Evolutionary conservation across 257 asterid genomes (phyloP).

Genomic region (Solanum lycopersicoides): DNA sequence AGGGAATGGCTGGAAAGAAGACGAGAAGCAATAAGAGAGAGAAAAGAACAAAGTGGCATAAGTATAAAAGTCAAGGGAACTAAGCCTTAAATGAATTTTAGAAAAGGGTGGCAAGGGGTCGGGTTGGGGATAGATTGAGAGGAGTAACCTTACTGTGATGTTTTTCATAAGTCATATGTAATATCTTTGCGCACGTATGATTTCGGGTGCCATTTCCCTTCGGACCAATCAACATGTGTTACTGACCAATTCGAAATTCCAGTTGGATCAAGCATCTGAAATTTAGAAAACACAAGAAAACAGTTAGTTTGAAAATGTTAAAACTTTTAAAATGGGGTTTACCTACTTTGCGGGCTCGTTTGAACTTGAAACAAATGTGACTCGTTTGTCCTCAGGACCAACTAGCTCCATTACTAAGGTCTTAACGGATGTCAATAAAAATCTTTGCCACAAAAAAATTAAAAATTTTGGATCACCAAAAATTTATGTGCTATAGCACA

Average conservation of each 20-base stretch:
- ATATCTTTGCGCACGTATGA: conserved; percentile 60
- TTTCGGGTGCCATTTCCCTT: conserved; percentile 17
- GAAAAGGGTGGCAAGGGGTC: neutral
- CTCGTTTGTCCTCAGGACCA: too few relatives aligned
- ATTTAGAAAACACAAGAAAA: neutral
- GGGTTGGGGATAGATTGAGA: neutral
- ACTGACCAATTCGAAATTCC: conserved; percentile 13
- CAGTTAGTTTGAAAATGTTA: neutral
- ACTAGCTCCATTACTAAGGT: too few relatives aligned
- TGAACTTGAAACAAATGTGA: too few relatives aligned
- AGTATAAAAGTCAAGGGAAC: neutral
- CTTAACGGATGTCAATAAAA: too few relatives aligned
- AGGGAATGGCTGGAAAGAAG: neutral
- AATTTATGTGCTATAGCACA: too few relatives aligned
- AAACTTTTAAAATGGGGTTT: too few relatives aligned
- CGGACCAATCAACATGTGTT: conserved; percentile 15
- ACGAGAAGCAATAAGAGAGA: neutral
- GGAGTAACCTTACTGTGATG: conserved; percentile 45
- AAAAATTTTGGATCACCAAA: too few relatives aligned
- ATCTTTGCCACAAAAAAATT: accelerated
- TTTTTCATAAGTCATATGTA: conserved; percentile 50
- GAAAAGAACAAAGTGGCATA: neutral
- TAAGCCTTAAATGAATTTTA: neutral
- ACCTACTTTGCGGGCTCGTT: too few relatives aligned
- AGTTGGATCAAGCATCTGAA: conserved; percentile 7